A percentile compares a stretch with the other conserved stretches of the same genome.
These are phyloP conservation scores for Linum usitatissimum DNA, from an alignment of 345 rosid species.

Conservation along the genomic window DNA sequence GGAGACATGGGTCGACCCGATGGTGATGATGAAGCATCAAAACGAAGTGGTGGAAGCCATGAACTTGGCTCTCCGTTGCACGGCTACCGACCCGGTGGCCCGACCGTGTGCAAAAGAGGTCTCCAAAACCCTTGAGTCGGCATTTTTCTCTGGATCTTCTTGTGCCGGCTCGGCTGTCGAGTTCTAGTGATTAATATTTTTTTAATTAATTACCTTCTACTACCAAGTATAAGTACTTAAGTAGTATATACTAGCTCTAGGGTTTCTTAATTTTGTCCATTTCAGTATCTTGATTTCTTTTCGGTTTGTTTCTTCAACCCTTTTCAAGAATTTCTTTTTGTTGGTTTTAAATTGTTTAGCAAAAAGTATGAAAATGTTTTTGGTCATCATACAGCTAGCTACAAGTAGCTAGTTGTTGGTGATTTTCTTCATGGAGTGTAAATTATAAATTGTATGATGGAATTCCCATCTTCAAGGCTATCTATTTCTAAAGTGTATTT, in stretches of 20 bases:
- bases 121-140: slow-evolving; percentile 38
- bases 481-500: too few species aligned
- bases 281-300: slow-evolving; percentile 10
- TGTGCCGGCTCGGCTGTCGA: not conserved
- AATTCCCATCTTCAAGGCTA: too few species aligned
- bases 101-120: slow-evolving; percentile 48
- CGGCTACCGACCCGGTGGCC: slow-evolving; percentile 46
- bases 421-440: too few species aligned
- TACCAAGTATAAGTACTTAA: too few species aligned
- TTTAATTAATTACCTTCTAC: slow-evolving; percentile 12
- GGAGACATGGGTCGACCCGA: slow-evolving; percentile 57
- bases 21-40: slow-evolving; percentile 24
- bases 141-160: slow-evolving; percentile 28
- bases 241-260: too few species aligned
- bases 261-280: too few species aligned
- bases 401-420: too few species aligned
- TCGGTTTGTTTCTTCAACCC: slow-evolving; percentile 6
- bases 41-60: slow-evolving; percentile 43
- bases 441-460: too few species aligned
- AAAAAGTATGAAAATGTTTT: too few species aligned
- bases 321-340: slow-evolving; percentile 5
- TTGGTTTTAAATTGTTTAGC: not conserved
- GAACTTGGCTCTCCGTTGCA: slow-evolving; percentile 71
- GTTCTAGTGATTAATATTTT: slow-evolving; percentile 28
- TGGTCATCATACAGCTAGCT: too few species aligned